Evolutionary conservation across 2,329 filamentous ascomycete genomes (phyloP).

Genomic region (Claviceps sp.): DNA sequence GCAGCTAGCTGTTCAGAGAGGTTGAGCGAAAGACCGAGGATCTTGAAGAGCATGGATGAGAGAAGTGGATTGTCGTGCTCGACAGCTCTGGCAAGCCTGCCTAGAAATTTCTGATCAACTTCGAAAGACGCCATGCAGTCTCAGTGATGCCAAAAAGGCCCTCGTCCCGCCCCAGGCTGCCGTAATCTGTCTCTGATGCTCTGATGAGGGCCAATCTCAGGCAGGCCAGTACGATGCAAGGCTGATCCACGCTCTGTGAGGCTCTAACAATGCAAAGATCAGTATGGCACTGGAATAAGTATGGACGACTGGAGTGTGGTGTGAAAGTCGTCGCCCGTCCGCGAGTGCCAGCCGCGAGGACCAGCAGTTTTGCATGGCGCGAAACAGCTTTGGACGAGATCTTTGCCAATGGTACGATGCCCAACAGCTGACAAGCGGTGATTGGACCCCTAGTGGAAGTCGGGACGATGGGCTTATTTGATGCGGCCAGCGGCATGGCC

Average conservation of each 20-base stretch:
- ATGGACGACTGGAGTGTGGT: neutral
- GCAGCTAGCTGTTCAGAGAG: conserved; percentile 72
- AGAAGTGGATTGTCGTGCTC: conserved; percentile 66
- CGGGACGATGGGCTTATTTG: neutral
- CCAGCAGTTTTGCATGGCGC: neutral
- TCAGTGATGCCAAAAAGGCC: neutral
- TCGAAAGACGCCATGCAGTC: conserved; percentile 80
- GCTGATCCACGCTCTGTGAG: neutral
- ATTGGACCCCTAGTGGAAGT: conserved; percentile 3
- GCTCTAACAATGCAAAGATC: neutral
- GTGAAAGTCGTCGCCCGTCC: neutral
- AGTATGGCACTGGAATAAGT: neutral
- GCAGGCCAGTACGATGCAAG: neutral
- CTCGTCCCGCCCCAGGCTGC: neutral
- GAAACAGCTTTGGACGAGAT: neutral
- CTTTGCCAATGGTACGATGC: neutral
- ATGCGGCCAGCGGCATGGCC: neutral
- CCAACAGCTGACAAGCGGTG: conserved; percentile 5
- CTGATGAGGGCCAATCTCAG: neutral
- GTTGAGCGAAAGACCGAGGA: conserved; percentile 80
- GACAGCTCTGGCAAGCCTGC: conserved; percentile 71
- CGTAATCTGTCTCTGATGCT: neutral
- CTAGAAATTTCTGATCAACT: conserved; percentile 94
- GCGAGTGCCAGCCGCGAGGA: neutral
- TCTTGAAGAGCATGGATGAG: conserved; percentile 73